These are phyloP conservation scores for Agrocybe pediades DNA, from an alignment of 768 basidiomycete species.

Conservation along the genomic window DNA sequence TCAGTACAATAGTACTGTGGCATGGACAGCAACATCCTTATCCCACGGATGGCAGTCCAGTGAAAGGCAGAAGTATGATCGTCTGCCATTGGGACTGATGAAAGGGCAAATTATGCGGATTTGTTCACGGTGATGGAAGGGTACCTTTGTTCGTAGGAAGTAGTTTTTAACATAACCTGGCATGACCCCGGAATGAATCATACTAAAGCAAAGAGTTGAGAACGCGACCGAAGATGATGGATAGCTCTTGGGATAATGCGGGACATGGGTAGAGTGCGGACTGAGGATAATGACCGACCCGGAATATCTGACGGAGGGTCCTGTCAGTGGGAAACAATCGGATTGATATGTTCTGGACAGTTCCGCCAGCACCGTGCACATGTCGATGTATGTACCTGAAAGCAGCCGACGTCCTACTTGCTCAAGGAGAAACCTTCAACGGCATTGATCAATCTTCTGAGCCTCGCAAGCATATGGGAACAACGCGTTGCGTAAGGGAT, in stretches of 20 bases:
- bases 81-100: conserved; percentile 17
- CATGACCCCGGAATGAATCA: not conserved
- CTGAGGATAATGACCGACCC: not conserved
- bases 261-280: too few relatives aligned
- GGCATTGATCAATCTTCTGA: not conserved
- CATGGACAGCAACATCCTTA: conserved; percentile 15
- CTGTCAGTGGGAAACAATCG: not conserved
- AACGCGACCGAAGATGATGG: too few relatives aligned
- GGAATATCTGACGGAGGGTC: not conserved
- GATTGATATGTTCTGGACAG: not conserved
- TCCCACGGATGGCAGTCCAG: conserved; percentile 23
- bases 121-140: conserved; percentile 11
- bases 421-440: not conserved
- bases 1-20: conserved; percentile 13
- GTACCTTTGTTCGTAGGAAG: conserved; percentile 15
- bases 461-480: not conserved
- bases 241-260: too few relatives aligned
- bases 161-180: not conserved
- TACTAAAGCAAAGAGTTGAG: too few relatives aligned
- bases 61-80: conserved; percentile 20
- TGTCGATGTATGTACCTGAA: not conserved
- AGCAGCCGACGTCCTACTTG: not conserved
- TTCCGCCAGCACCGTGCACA: not conserved
- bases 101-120: conserved; percentile 22
- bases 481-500: not conserved